Base-by-base conservation (phyloP, 2,329 filamentous ascomycete genomes). In the Diaporthe helianthi region DNA sequence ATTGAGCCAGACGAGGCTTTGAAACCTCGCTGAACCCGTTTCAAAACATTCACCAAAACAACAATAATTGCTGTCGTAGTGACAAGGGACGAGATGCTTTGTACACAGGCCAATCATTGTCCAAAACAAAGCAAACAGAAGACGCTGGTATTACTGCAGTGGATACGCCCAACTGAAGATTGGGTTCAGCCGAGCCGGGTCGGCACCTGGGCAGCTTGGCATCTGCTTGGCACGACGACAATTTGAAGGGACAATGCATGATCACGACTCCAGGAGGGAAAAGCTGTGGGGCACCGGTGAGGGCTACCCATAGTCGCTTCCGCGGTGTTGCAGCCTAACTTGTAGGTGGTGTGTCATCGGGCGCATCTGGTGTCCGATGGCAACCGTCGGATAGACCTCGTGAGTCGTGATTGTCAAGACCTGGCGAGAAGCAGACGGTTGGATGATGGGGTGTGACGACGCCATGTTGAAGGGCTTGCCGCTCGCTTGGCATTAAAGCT, bases 141-240 rank as follows among this genome's bases (percentile, higher is more conserved):
- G 24, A 44, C 15, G 24, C n/a, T n/a, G n/a, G n/a, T 3, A 8
- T 36, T 46, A 24, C 22, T 7, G 36, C 1, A 13, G 22, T 44
- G 15, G 24, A n/a, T 5, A 15, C 24, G 26, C 24, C 10, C 24
- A 13, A 22, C 4, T 31, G 6, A 24, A 22, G 10, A 61, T 61
- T 61, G 55, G 55, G 19, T 22, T 61, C 55, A 41, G 38, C 46
- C 19, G 24, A 46, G 38, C 44, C 54, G 54, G 54, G 15, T 33
- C 24, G 24, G 41, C 19, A 33, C 24, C 55, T 61, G 46, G 24
- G 41, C 19, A 33, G 38, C 55, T 61, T 61, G 26, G 55, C 55
- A 47, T 10, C 17, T 26, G 15, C 55, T 61, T 61, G 55, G 55
- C 55, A 31, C n/a, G 19, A 46, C 47, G 55, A 22, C 38, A 26